phyloP scores from a whole-genome alignment of 805 yeast genomes.

The Pichia deserticola region DNA sequence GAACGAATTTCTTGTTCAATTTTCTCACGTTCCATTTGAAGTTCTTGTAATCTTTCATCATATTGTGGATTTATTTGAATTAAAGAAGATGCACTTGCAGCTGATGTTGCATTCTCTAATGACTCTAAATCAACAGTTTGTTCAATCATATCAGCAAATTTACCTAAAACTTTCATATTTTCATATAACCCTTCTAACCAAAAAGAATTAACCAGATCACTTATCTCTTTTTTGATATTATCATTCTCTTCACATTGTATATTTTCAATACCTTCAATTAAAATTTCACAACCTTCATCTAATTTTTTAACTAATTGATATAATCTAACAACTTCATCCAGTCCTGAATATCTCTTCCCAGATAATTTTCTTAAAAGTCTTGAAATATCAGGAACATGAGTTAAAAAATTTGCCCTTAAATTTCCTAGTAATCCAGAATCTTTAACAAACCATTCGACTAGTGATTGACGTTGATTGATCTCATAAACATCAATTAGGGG shows the following conservation, averaged over 20 bases:
- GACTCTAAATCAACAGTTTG: constrained; percentile 86
- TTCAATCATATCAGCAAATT: constrained; percentile 80
- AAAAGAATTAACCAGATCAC: constrained; percentile 34
- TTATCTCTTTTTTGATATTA: constrained; percentile 5
- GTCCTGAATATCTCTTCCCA: constrained; percentile 31
- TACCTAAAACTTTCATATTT: constrained; percentile 44
- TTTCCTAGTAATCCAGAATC: constrained; percentile 60
- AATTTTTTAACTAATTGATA: constrained; percentile 70
- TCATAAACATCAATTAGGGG: constrained; percentile 64
- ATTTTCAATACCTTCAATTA: constrained; percentile 37
- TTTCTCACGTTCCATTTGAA: constrained; percentile 50
- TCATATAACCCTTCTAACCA: constrained; percentile 57
- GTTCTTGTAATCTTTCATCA: constrained; percentile 62
- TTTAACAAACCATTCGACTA: constrained; percentile 70
- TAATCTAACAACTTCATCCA: constrained; percentile 85
- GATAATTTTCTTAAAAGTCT: constrained; percentile 64
- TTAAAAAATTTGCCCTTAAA: constrained; percentile 59
- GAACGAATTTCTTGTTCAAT: constrained; percentile 48
- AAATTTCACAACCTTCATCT: constrained; percentile 56
- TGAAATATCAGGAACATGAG: constrained; percentile 75
- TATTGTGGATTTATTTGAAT: constrained; percentile 85
- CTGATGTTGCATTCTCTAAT: constrained; percentile 63
- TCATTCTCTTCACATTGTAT: constrained; percentile 23
- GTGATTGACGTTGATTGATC: constrained; percentile 59
- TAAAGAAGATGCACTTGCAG: constrained; percentile 19